Base-by-base conservation (phyloP, 192 early-diverging fungal genomes). In the Coemansia reversa region DNA sequence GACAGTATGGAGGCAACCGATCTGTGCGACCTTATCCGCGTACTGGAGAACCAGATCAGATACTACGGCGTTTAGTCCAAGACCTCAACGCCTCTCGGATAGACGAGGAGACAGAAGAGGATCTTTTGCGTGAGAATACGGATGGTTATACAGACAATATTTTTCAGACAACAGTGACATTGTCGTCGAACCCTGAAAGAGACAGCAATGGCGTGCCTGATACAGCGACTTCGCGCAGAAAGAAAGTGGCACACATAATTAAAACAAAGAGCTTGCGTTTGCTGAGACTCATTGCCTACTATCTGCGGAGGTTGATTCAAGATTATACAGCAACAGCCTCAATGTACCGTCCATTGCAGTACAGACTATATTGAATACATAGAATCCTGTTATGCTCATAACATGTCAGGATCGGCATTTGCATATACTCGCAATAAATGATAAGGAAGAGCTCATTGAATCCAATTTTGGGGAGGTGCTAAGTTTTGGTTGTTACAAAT, bases 61-160 rank as follows among this genome's bases (percentile, higher is more conserved):
- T 51, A 9, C 55, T 75, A 11, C 66, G 66, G 12, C 72, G 69
- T 2, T 59, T 72, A 11, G 65, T 72, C 1, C 77, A 32, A 32
- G 72, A 71, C n/a, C 62, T 75, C 27, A 65, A 55, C 9, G 68
- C 69, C 14, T 74, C 72, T 0, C 42, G 62, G 11, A 74, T 80
- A 49, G 54, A 50, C 0, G 76, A 79, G 27, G 70, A 69, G 25
- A 24, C 62, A 19, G 70, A 78, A 12, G 51, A 55, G 0, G 30
- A 61, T 30, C 47, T 39, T 7, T 23, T 19, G 45, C 59, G 33
- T 35, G 33, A 7, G 33, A 35, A 35, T 35, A 1, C 11, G 33
- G 11, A 35, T 35, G 6, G 2, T 1, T 11, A 35, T 5, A 35
- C 33, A 35, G 6, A 35, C 33, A 35, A 7, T 11, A 11, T 11